Conservation (phyloP, 495 filamentous ascomycete species). For the Usnea hakonensis region DNA sequence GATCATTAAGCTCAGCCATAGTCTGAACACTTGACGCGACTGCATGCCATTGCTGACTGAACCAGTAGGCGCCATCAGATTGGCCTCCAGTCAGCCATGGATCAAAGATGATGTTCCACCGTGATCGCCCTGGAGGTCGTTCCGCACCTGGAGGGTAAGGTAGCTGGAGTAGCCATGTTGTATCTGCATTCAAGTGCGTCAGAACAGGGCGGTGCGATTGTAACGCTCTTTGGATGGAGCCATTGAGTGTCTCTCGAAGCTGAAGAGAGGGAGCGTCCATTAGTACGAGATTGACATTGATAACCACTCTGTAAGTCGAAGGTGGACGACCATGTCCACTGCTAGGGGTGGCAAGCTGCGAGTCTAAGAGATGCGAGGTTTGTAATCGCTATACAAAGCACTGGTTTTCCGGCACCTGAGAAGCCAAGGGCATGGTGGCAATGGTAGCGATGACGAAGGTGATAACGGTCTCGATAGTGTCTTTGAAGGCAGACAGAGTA, state of each 20-base stretch:
- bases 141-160: conserved; percentile 34
- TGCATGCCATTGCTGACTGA: conserved; percentile 49
- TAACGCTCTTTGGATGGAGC: conserved; percentile 29
- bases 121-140: conserved; percentile 14
- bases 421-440: background rate
- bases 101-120: conserved; percentile 49
- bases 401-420: background rate
- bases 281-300: background rate
- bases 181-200: conserved; percentile 53
- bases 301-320: background rate
- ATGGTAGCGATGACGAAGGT: background rate
- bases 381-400: background rate
- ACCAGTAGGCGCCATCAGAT: conserved; percentile 46
- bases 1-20: conserved; percentile 31
- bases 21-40: conserved; percentile 37
- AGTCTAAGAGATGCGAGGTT: background rate
- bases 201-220: conserved; percentile 38
- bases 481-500: background rate
- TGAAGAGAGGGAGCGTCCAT: conserved; percentile 27
- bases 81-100: conserved; percentile 44
- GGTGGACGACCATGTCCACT: background rate
- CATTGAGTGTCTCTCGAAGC: conserved; percentile 30
- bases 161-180: conserved; percentile 48
- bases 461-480: background rate
- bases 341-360: conserved; percentile 6